phyloP scores from a whole-genome alignment of 116 monocot species.

The Iris pallida region DNA sequence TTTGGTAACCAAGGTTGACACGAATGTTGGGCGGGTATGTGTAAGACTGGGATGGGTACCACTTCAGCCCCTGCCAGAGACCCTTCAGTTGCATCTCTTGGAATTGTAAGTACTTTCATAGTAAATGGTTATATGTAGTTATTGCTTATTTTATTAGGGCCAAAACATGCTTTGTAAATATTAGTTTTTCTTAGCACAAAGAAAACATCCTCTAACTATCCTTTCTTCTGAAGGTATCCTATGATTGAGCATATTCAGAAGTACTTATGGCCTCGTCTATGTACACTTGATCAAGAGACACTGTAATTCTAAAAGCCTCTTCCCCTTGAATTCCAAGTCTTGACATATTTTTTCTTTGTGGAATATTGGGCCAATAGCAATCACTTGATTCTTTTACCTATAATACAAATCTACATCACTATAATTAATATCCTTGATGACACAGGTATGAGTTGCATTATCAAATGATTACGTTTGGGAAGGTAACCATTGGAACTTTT shows the following conservation, averaged over 20 bases:
- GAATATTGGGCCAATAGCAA: too few relatives aligned
- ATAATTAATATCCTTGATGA: background rate
- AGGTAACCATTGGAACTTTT: conserved; percentile 9
- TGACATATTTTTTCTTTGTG: background rate
- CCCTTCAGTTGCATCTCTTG: conserved; percentile 26
- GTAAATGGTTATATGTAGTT: too few relatives aligned
- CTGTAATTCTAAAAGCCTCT: conserved; percentile 17
- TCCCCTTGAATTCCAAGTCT: background rate
- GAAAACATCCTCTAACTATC: background rate
- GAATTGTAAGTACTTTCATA: conserved; percentile 17
- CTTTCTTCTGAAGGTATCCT: conserved; percentile 13
- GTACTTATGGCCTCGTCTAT: conserved; percentile 26
- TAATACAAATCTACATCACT: background rate
- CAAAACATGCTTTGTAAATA: background rate
- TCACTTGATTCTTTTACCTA: background rate
- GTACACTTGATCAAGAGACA: conserved; percentile 23
- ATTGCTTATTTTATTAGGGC: too few relatives aligned
- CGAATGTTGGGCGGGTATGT: conserved; percentile 26
- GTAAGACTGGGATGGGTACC: conserved; percentile 33
- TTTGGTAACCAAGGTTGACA: conserved; percentile 19
- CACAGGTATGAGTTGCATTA: conserved; percentile 28
- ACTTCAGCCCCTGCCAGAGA: conserved; percentile 24
- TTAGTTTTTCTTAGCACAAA: background rate
- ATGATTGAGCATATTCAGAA: conserved; percentile 21
- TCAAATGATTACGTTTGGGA: conserved; percentile 31